Evolutionary conservation across 371 early-diverging fungal species (phyloP).

Genomic region (Mortierella sp.): DNA sequence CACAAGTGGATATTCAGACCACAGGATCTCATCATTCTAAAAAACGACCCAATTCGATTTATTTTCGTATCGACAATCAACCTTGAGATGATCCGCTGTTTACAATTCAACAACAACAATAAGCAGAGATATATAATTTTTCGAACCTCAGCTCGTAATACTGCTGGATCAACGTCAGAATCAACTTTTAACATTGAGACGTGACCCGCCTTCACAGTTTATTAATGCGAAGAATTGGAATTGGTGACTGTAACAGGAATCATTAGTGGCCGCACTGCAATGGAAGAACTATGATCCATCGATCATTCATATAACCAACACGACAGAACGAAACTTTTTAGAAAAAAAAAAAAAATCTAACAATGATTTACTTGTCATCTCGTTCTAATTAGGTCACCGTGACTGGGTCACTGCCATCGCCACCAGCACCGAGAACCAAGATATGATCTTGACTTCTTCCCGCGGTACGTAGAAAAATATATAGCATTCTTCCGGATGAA

Average conservation of each 20-base stretch:
- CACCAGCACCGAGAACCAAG: constrained; percentile 92
- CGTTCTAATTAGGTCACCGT: constrained; percentile 72
- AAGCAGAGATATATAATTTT: not conserved
- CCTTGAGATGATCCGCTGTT: not conserved
- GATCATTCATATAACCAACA: not conserved
- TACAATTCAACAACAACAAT: not conserved
- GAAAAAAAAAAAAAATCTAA: constrained; percentile 3
- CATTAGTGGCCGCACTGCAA: not conserved
- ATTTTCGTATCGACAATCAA: not conserved
- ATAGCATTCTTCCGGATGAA: not conserved
- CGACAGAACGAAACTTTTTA: not conserved
- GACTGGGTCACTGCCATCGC: constrained; percentile 95
- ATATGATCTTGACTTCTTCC: constrained; percentile 93
- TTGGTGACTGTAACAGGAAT: not conserved
- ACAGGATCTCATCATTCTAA: not conserved
- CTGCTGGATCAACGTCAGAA: not conserved
- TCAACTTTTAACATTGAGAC: too few relatives aligned
- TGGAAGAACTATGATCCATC: not conserved
- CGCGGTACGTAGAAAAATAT: constrained; percentile 75
- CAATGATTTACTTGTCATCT: not conserved
- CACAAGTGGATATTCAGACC: not conserved
- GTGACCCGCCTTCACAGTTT: not conserved
- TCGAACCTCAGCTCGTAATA: too few relatives aligned
- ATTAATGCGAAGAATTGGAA: not conserved
- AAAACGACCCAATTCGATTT: not conserved